Percentiles rank a stretch among this genome's conserved stretches.
Conservation (phyloP, 768 basidiomycete species). For the Hypsizygus marmoreus region DNA sequence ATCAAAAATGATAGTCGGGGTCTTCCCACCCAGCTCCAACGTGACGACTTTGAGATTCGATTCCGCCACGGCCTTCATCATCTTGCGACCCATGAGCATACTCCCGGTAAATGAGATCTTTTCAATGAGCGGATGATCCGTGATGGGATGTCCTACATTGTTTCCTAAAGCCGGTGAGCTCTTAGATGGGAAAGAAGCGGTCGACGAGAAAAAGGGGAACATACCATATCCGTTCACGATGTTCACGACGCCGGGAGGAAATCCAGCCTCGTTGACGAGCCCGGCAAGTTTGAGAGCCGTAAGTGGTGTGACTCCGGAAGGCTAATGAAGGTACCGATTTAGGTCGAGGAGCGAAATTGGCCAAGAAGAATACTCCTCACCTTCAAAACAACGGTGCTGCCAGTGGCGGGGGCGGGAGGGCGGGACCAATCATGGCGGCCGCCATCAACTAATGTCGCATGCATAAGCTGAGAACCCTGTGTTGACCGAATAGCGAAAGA, state of each 20-base stretch:
- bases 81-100: constrained; percentile 74
- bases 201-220: no score
- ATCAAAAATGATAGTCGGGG: constrained; percentile 70
- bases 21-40: constrained; percentile 82
- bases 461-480: neutral
- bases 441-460: constrained; percentile 26
- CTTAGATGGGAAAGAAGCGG: no score
- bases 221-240: constrained; percentile 60
- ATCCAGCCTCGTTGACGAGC: constrained; percentile 65
- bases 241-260: constrained; percentile 74
- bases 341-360: neutral
- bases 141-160: constrained; percentile 63
- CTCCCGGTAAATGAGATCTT: constrained; percentile 89
- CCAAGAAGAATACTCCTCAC: no score
- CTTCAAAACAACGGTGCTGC: constrained; percentile 65
- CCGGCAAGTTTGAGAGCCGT: constrained; percentile 52
- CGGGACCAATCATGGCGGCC: constrained; percentile 30
- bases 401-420: constrained; percentile 41
- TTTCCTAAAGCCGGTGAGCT: no score
- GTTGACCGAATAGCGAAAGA: neutral
- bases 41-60: constrained; percentile 85
- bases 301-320: constrained; percentile 67
- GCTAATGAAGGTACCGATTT: constrained; percentile 33
- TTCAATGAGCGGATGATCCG: constrained; percentile 55
- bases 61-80: constrained; percentile 78